phyloP scores from a whole-genome alignment of 257 asterid genomes.

The Lantana camara region DNA sequence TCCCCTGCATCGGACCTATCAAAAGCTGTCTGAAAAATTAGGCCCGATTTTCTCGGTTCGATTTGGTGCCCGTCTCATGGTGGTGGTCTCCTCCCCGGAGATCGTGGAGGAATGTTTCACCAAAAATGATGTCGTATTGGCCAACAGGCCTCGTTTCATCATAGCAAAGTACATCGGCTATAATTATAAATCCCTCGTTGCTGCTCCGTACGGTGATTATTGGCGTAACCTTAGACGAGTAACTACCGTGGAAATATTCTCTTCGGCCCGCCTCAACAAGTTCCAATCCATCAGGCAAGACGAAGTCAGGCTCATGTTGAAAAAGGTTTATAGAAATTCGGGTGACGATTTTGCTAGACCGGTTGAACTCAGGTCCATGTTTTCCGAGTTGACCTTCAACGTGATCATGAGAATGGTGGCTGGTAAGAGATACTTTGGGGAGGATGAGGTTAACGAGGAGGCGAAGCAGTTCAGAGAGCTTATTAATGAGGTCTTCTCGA shows the following conservation, averaged over 20 bases:
- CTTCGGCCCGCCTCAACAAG: conserved; percentile 48
- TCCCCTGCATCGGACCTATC: conserved; percentile 46
- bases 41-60: conserved; percentile 65
- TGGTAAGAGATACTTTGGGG: conserved; percentile 61
- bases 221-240: conserved; percentile 68
- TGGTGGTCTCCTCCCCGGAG: conserved; percentile 49
- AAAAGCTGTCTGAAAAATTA: conserved; percentile 35
- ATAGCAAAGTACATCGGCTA: conserved; percentile 52
- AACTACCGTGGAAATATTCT: conserved; percentile 43
- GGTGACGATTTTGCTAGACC: conserved; percentile 5
- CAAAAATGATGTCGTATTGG: conserved; percentile 51
- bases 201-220: conserved; percentile 55
- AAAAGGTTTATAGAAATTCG: conserved; percentile 21
- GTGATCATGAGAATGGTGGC: conserved; percentile 65
- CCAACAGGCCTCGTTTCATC: conserved; percentile 50
- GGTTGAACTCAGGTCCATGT: conserved; percentile 37
- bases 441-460: conserved; percentile 36
- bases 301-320: conserved; percentile 33
- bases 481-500: conserved; percentile 25
- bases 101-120: conserved; percentile 66
- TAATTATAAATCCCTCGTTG: conserved; percentile 33
- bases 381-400: conserved; percentile 48
- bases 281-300: conserved; percentile 42
- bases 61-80: conserved; percentile 48
- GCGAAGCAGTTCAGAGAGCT: conserved; percentile 44